Evolutionary conservation across 2,329 filamentous ascomycete genomes (phyloP), one percentile per base, ranked within the genome.

Genomic region (Sporothrix euskadiensis): DNA sequence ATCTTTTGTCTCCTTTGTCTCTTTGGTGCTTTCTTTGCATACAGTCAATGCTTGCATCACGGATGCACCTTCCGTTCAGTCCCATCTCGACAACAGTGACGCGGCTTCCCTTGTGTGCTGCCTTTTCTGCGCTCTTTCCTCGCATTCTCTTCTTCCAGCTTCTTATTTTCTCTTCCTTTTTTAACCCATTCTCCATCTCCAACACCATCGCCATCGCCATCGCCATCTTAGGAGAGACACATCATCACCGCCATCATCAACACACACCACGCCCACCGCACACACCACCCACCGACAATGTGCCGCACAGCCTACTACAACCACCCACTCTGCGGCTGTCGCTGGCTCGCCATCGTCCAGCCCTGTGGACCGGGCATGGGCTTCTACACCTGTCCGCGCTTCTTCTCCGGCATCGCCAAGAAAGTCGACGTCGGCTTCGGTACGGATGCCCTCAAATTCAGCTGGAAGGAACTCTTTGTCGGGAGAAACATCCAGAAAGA

Each of bases 341-440:
- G 82, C 76, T 89, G 87, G 87, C 82, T 85, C 57, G 78, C 83
- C 74, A 82, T 89, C 77, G 79, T 79, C 3, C 75, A 80, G 61
- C 83, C 85, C 6, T 89, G 87, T 80, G 81, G 77, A 4, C 85
- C 85, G 0, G 83, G 83, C 14, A 82, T 82, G 79, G 86, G 87
- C 74, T 88, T 89, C 80, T 80, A 79, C 74, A 85, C 80, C 39
- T 89, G 87, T 79, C 77, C 80, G 0, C 75, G 73, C 52, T 85
- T 88, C 75, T 79, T 80, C 71, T 81, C 73, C 77, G 30, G 78
- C 82, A 69, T 82, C 83, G 74, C 78, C 12, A 2, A 39, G 19
- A 35, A 80, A 26, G 75, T 79, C 35, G 83, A 83, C 1, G 77
- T 78, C 12, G 77, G 35, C 14, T 71, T 66, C 12, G 69, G 65